Evolutionary conservation across 2,329 filamentous ascomycete species (phyloP), one percentile per base, ranked within the genome.

Genomic region (Alternaria brassicicola): DNA sequence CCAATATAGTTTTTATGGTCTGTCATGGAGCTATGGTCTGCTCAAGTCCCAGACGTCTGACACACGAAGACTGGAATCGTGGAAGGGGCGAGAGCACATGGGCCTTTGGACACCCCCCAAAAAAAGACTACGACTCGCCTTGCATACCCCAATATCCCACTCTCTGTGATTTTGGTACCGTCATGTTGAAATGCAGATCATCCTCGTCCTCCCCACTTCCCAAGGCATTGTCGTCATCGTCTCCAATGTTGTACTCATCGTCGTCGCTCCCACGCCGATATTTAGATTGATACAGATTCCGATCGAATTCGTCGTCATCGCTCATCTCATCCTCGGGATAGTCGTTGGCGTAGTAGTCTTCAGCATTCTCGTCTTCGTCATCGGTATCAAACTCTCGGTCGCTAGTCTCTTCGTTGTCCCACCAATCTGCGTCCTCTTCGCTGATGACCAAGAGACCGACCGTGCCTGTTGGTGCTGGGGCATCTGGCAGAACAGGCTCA

Each of bases 301-400:
- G 64, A 41, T 81, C 84, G 61, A 82, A 85, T 73, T 89, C 87
- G 64, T 90, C 88, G 66, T 92, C 89, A 15, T 86, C 88, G 42
- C 86, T 88, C 13, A 92, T 83, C 72, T 93, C 90, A 52, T 93
- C 90, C 61, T 93, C 90, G 0, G 90, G 90, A 66, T 93, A 93
- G 73, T 93, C 90, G 52, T 89, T 88, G 3, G 88, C 87, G 71
- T 93, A 92, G 76, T 92, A 88, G 68, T 92, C 89, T 72, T 93
- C 90, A 33, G 90, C 84, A 69, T 89, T 88, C 35, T 85, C 85
- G 63, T 88, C 86, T 25, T 86, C 85, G 61, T 88, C 86, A 57
- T 88, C 86, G 31, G 81, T 85, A 61, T 86, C 82, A 77, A 82
- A 86, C 43, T 82, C 80, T 30, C 76, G 80, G 43, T 83, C 84